Base-by-base conservation (phyloP, 306 rosid species). In the Luffa acutangula region DNA sequence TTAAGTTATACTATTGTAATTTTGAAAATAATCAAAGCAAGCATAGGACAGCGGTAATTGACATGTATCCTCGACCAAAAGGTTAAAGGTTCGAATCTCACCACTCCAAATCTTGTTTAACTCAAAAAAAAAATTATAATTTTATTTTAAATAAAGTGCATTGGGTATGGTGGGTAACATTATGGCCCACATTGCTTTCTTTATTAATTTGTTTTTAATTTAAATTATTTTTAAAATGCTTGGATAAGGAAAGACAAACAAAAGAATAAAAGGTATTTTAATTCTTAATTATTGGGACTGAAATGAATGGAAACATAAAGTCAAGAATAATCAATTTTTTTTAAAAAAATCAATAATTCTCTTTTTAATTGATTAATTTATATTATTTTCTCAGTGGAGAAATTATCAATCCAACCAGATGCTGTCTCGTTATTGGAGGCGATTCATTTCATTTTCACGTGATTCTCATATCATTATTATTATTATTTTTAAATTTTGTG, bases 261-360 rank as follows among this genome's bases (percentile, higher is more conserved):
- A 72, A 72, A 45, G 42, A 72, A 46, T 45, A 72, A 72, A 72
- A 72, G 20, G 75, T 69, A 9, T 46, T 46, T 72, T 46, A 72
- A 46, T 46, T 72, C 77, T 72, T 72, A 72, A 72, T 72, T 72
- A 72, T 72, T 72, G 77, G 77, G 41, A 72, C 58, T 72, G 77
- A 72, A 72, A 12, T 72, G 42, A 72, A 72, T 72, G 56, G 77
- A 48, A 72, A 45, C 58, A 72, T 21, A 72, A 72, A 72, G 77
- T 72, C 77, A 25, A 72, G 57, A 72, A 72, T 72, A 72, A 25
- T 25, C 20, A 3, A 46, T 1, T 67, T 67, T 25, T 25, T 25
- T 25, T 25, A 25, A 25, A 25, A 25, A 25, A 25, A 25, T 25
- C 31, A 25, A 8, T 69, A 69, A 69, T 67, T 67, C 13, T 67